phyloP scores from a whole-genome alignment of 164 flowering plant species.

The Amborella trichopoda region DNA sequence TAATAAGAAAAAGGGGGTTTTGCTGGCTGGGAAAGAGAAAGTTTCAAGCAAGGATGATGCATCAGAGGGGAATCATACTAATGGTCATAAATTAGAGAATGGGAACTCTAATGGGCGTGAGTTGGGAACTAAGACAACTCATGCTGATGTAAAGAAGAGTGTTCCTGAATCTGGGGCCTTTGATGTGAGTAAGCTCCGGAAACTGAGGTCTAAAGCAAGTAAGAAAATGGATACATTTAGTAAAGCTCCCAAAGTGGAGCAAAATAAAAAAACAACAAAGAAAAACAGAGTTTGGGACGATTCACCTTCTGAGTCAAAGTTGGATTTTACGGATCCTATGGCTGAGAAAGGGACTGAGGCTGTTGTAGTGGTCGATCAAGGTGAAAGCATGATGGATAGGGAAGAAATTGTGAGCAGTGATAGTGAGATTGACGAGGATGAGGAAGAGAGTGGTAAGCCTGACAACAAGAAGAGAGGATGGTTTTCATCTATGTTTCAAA shows the following conservation, averaged over 20 bases:
- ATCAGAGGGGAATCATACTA: slow-evolving; percentile 49
- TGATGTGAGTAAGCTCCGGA: slow-evolving; percentile 83
- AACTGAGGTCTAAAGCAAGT: slow-evolving; percentile 47
- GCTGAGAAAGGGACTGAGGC: slow-evolving; percentile 50
- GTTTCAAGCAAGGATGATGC: slow-evolving; percentile 32
- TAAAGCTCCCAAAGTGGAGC: slow-evolving; percentile 60
- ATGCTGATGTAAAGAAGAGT: slow-evolving; percentile 36
- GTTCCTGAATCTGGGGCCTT: slow-evolving; percentile 53
- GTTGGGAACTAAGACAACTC: slow-evolving; percentile 12
- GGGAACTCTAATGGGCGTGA: background rate
- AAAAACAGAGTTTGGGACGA: slow-evolving; percentile 94
- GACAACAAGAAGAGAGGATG: slow-evolving; percentile 91
- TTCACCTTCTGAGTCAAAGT: slow-evolving; percentile 43
- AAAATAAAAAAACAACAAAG: slow-evolving; percentile 67
- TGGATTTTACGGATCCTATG: slow-evolving; percentile 80
- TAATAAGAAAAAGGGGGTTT: no score
- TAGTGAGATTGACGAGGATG: slow-evolving; percentile 66
- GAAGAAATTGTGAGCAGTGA: slow-evolving; percentile 81
- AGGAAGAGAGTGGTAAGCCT: no score
- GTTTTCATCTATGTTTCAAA: slow-evolving; percentile 94
- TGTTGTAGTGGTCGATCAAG: slow-evolving; percentile 42
- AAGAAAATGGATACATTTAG: no score
- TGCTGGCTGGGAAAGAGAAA: slow-evolving; percentile 1
- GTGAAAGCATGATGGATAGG: slow-evolving; percentile 93
- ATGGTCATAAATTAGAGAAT: slow-evolving; percentile 8